Evolutionary conservation across 352 stramenopile genomes (phyloP).

Genomic region (Phytophthora multivora): DNA sequence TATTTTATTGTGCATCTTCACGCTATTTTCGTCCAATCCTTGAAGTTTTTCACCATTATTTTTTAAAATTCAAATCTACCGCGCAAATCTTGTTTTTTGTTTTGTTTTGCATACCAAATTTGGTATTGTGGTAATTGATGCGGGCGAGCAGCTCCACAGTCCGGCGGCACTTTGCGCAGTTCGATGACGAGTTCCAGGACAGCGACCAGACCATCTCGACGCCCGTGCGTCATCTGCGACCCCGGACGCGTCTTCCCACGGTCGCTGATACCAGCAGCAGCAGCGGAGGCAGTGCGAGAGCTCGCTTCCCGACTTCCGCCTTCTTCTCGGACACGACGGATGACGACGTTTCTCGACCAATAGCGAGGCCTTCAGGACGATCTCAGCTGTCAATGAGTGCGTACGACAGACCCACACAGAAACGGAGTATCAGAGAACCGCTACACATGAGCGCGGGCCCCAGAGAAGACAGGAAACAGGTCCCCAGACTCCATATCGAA

Average conservation of each 20-base stretch:
- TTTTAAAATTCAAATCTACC: slow-evolving; percentile 30
- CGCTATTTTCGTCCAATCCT: slow-evolving; percentile 10
- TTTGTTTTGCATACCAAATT: too few relatives aligned
- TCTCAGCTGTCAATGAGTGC: slow-evolving; percentile 25
- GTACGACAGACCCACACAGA: slow-evolving; percentile 3
- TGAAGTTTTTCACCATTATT: slow-evolving; percentile 11
- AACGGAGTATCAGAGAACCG: neutral
- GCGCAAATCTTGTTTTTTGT: slow-evolving; percentile 32
- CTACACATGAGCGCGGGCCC: slow-evolving; percentile 20
- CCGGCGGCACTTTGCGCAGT: slow-evolving; percentile 47
- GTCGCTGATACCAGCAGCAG: slow-evolving; percentile 12
- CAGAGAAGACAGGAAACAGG: slow-evolving; percentile 3
- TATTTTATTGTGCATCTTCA: slow-evolving; percentile 21
- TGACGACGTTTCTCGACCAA: slow-evolving; percentile 42
- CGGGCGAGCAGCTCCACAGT: slow-evolving; percentile 4
- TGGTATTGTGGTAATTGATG: slow-evolving; percentile 30
- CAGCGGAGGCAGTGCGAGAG: slow-evolving; percentile 1
- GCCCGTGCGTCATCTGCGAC: slow-evolving; percentile 9
- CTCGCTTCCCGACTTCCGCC: slow-evolving; percentile 42
- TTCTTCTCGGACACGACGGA: slow-evolving; percentile 82
- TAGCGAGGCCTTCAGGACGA: neutral
- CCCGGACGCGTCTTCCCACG: slow-evolving; percentile 20
- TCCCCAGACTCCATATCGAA: slow-evolving; percentile 50
- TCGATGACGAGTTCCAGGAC: slow-evolving; percentile 63
- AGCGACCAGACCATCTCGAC: slow-evolving; percentile 71